These are phyloP conservation scores for Tausonia pullulans DNA, from an alignment of 1,284 basidiomycete species.

Conservation along the genomic window DNA sequence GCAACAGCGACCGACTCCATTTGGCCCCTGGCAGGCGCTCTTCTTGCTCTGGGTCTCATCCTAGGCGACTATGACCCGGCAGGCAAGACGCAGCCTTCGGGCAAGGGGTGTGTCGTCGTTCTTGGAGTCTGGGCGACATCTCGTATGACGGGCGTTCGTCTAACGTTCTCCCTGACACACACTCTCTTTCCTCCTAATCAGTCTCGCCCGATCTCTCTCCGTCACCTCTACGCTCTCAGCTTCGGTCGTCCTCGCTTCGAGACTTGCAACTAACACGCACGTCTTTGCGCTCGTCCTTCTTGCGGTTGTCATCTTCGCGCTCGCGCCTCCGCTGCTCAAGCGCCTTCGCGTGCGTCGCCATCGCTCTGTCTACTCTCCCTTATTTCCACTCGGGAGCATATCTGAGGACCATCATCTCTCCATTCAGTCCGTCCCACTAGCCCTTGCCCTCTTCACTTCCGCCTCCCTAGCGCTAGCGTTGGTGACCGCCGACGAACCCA, in stretches of 20 bases:
- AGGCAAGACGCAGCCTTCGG: conserved; percentile 15
- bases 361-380: not conserved
- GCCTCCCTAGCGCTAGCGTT: not conserved
- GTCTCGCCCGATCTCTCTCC: not conserved
- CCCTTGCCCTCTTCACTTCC: not conserved
- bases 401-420: not conserved
- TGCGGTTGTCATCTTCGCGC: conserved; percentile 68
- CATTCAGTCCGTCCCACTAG: not conserved
- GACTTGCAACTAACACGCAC: conserved; percentile 66
- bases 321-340: conserved; percentile 1
- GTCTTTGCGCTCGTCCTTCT: conserved; percentile 86
- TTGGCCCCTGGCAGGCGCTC: conserved; percentile 70
- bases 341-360: not conserved
- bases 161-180: not conserved
- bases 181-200: not conserved
- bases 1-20: conserved; percentile 94
- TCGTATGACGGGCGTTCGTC: not conserved
- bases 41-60: conserved; percentile 53
- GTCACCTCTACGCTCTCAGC: conserved; percentile 82
- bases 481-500: not conserved
- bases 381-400: not conserved
- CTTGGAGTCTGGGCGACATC: not conserved
- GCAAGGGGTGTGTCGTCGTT: not conserved
- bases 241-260: conserved; percentile 85
- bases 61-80: conserved; percentile 47